A percentile compares a stretch with the other conserved stretches of the same genome.
Conservation (phyloP, 2,329 filamentous ascomycete genomes). For the Fusarium sp. region DNA sequence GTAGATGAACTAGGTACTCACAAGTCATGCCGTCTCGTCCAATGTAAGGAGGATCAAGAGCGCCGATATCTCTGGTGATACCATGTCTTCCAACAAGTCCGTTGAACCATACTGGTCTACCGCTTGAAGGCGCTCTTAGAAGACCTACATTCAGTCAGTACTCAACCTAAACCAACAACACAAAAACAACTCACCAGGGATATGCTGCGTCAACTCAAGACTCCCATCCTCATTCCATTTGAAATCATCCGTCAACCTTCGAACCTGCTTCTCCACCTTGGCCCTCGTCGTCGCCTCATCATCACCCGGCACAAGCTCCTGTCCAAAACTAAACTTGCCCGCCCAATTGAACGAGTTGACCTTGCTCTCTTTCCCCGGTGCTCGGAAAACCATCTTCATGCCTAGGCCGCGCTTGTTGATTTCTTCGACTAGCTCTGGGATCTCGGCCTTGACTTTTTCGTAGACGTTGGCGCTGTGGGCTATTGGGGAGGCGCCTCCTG, state of each 20-base stretch:
- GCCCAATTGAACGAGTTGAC: conserved; percentile 28
- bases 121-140: conserved; percentile 6
- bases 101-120: conserved; percentile 9
- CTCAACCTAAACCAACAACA: background rate
- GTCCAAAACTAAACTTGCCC: conserved; percentile 25
- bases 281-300: conserved; percentile 12
- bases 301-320: conserved; percentile 3
- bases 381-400: conserved; percentile 28
- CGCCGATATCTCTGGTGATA: background rate
- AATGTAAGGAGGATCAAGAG: background rate
- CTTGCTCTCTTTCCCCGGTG: conserved; percentile 21
- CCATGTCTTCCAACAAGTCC: background rate
- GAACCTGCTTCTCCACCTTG: conserved; percentile 26
- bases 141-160: background rate
- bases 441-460: conserved; percentile 14
- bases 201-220: conserved; percentile 30
- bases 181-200: conserved; percentile 6
- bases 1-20: background rate
- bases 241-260: conserved; percentile 19
- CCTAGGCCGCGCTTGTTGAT: conserved; percentile 10
- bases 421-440: conserved; percentile 17
- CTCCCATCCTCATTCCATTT: conserved; percentile 23
- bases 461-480: conserved; percentile 23
- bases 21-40: conserved; percentile 1
- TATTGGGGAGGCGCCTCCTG: conserved; percentile 19